Conservation (phyloP, 148 eudicot genomes). For the Rhododendron griersonianum region DNA sequence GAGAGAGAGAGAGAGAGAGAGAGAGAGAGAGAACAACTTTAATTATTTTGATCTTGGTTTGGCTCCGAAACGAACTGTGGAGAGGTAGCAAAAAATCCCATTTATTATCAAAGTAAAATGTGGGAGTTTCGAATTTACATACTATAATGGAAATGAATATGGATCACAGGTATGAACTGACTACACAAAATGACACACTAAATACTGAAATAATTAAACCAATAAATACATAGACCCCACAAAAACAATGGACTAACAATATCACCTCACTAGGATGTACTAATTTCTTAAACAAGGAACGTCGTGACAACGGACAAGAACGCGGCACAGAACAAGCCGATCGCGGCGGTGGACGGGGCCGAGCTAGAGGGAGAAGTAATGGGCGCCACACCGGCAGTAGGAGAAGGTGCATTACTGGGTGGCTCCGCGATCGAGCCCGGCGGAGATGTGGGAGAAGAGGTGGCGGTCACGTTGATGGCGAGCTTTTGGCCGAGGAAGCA, state of each 20-base stretch:
- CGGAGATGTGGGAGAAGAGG: conserved; percentile 9
- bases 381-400: background rate
- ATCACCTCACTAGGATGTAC: background rate
- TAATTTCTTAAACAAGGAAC: background rate
- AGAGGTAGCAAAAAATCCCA: background rate
- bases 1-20: too few relatives aligned
- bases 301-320: conserved; percentile 15
- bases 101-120: background rate
- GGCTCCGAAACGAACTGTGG: too few relatives aligned
- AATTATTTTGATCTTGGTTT: too few relatives aligned
- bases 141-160: background rate
- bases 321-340: conserved; percentile 7
- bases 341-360: conserved; percentile 6
- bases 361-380: conserved; percentile 6
- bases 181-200: background rate
- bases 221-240: background rate
- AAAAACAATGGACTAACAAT: background rate
- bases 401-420: background rate
- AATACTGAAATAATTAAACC: background rate
- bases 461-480: conserved; percentile 27
- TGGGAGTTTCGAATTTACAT: background rate
- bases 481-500: conserved; percentile 35
- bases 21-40: too few relatives aligned
- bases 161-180: background rate
- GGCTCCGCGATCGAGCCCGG: conserved; percentile 8